These are phyloP conservation scores for Alternaria sp. DNA, from an alignment of 2,329 filamentous ascomycete species.

Conservation along the genomic window DNA sequence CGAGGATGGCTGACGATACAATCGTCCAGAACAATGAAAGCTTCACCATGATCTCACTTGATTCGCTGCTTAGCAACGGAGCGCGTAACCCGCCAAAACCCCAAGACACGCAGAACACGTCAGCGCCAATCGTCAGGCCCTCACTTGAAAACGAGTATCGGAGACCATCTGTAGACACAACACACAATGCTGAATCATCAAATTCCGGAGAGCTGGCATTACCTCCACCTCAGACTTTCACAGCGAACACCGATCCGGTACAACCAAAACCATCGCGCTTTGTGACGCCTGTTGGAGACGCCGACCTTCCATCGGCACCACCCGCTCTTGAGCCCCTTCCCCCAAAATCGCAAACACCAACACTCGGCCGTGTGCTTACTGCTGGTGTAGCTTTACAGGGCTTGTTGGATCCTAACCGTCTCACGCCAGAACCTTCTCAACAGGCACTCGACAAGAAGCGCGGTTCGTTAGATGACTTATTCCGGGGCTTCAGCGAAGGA, in stretches of 20 bases:
- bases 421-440: slow-evolving; percentile 41
- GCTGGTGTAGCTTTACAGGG: slow-evolving; percentile 52
- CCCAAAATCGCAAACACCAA: slow-evolving; percentile 43
- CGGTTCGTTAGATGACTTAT: slow-evolving; percentile 47
- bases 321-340: slow-evolving; percentile 38
- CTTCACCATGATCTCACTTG: slow-evolving; percentile 61
- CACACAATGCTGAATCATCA: neutral
- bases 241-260: slow-evolving; percentile 20
- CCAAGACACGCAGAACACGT: slow-evolving; percentile 15
- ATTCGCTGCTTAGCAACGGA: slow-evolving; percentile 54
- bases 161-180: slow-evolving; percentile 11
- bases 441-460: slow-evolving; percentile 34
- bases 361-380: slow-evolving; percentile 48
- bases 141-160: slow-evolving; percentile 27
- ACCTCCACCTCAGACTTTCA: slow-evolving; percentile 13
- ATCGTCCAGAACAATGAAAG: slow-evolving; percentile 61
- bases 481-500: slow-evolving; percentile 52
- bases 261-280: slow-evolving; percentile 31
- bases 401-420: slow-evolving; percentile 42
- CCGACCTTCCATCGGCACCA: slow-evolving; percentile 42
- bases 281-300: slow-evolving; percentile 41
- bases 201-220: slow-evolving; percentile 16
- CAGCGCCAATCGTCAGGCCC: slow-evolving; percentile 16
- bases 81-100: slow-evolving; percentile 36
- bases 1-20: slow-evolving; percentile 53